Evolutionary conservation across 169 alveolate species (phyloP), one percentile per base, ranked within the genome.

Genomic region (Toxoplasma gondii): DNA sequence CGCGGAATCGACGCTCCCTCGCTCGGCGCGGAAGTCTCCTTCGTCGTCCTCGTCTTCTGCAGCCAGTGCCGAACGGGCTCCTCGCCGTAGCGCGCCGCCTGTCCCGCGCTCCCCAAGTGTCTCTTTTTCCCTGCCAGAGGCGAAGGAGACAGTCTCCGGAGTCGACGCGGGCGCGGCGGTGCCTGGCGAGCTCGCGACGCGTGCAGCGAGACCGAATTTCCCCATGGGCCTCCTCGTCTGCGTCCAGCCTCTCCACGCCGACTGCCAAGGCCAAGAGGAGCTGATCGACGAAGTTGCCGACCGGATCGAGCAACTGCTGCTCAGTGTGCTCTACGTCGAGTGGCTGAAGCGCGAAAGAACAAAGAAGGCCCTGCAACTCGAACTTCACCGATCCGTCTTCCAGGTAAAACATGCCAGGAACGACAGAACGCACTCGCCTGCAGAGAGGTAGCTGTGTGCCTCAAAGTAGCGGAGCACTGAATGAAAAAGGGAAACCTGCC

Each of bases 301-400:
- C 74, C 43, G 88, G 45, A 34, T 82, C 16, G 90, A 82, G 36
- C 90, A 39, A 31, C 39, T 82, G 36, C 90, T 82, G 39, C 90
- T 82, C 38, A 39, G 36, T 24, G 90, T 82, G 0, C 93, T 93
- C 39, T 84, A 93, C 36, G 93, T 86, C 53, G 93, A 93, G 44
- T 93, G 95, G 95, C 93, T 93, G 10, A 82, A 91, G 53, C 67
- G 95, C 22, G 95, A 93, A 43, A 36, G 95, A n/a, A 86, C 91
- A 58, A 93, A 93, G 74, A 91, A 91, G 39, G 82, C 83, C 39
- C 91, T 93, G 2, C 95, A 93, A 87, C 95, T 93, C 12, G 95
- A 93, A 69, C 93, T 93, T 17, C 95, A 93, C 84, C 53, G 93
- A 74, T 82, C 93, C 0, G 93, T 93, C 29, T 93, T 93, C 80